These are phyloP conservation scores for Parasitella parasitica DNA, from an alignment of 371 early-diverging fungal genomes.

Conservation along the genomic window DNA sequence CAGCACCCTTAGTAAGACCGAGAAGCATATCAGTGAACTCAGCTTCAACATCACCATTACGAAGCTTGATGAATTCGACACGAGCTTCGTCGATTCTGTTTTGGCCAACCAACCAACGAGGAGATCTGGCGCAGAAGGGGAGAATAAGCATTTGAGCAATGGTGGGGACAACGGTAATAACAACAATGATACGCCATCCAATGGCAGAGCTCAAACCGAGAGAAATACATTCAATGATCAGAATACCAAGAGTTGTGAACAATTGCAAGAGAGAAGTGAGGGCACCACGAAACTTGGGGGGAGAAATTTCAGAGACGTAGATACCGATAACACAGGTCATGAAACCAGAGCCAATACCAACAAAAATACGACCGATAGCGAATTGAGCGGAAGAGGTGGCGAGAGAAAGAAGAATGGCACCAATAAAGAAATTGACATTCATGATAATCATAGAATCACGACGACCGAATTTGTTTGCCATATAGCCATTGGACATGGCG, in stretches of 20 bases:
- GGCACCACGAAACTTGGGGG: constrained; percentile 72
- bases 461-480: constrained; percentile 67
- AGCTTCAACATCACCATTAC: constrained; percentile 59
- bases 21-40: constrained; percentile 65
- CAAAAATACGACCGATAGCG: constrained; percentile 63
- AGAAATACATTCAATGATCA: constrained; percentile 63
- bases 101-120: constrained; percentile 66
- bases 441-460: constrained; percentile 64
- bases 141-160: constrained; percentile 67
- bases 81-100: constrained; percentile 64
- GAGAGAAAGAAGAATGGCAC: constrained; percentile 65
- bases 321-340: constrained; percentile 77
- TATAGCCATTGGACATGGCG: constrained; percentile 59
- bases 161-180: constrained; percentile 64
- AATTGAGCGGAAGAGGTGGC: constrained; percentile 2
- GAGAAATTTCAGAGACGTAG: constrained; percentile 83
- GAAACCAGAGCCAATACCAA: constrained; percentile 84
- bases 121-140: constrained; percentile 76
- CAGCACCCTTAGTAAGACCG: constrained; percentile 38
- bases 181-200: constrained; percentile 68
- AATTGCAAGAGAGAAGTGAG: constrained; percentile 76
- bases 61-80: constrained; percentile 53
- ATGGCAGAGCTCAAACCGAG: constrained; percentile 61
- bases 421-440: constrained; percentile 65
- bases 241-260: constrained; percentile 74